Evolutionary conservation across 331 rosid genomes (phyloP), one percentile per base, ranked within the genome.

Genomic region (Saraca asoca): DNA sequence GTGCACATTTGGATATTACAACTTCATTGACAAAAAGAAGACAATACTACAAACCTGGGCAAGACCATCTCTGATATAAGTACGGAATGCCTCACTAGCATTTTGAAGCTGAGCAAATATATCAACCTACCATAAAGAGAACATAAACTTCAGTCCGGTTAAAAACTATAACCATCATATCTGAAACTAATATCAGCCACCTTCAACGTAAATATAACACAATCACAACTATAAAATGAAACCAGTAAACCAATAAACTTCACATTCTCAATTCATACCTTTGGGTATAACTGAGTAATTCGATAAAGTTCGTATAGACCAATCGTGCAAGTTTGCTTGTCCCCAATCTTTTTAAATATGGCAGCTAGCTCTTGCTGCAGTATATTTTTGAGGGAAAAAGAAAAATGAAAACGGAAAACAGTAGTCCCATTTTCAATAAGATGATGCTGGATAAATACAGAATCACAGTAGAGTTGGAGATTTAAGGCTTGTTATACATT

Each of bases 1-100:
- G 42, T 17, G 37, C 54, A 7, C 20, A 62, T 34, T 7, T 39
- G 70, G 19, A 45, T 49, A 44, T 75, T 2, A 64, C 58, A 61
- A 12, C 38, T 52, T 46, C 14, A 12, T 34, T 0, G n/a, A 74
- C 43, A 56, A 18, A 64, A 19, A 56, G 45, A 35, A 48, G 51
- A 58, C 24, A 71, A 68, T 34, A 51, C 68, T 34, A 51, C 68
- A 51, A 70, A 93, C 99, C 99, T 94, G 99, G 29, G 95, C 72
- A 71, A 94, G 84, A 77, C 99, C 99, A 55, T 94, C 97, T 80
- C 99, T 83, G 58, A 94, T 94, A 75, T 94, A 94, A 2, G 97
- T 90, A 62, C 99, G 96, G 64, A 94, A 94, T 54, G 97, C 97
- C 90, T 90, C 99, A 12, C 99, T 94, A 13, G 99, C 99, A 80